Conservation (phyloP, 2,329 filamentous ascomycete species). For the Penicillium sp. region DNA sequence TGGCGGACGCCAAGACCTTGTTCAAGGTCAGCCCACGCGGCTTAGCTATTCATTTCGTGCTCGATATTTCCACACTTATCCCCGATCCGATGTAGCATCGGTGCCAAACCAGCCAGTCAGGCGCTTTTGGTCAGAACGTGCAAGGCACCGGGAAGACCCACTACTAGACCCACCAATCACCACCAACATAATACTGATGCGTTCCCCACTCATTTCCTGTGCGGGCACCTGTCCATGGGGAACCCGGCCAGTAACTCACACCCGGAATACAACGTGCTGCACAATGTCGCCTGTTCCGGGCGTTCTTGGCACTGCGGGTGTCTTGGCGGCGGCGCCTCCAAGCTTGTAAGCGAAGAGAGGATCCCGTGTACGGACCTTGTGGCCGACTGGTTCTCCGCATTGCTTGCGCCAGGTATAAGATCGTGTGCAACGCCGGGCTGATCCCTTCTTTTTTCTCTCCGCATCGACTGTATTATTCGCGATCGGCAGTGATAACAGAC, state of each 20-base stretch:
- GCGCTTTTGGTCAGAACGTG: constrained; percentile 9
- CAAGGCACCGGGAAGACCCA: constrained; percentile 6
- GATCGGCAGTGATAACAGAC: not conserved
- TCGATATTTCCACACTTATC: not conserved
- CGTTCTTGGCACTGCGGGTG: not conserved
- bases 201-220: constrained; percentile 1
- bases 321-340: not conserved
- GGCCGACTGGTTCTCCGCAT: constrained; percentile 1
- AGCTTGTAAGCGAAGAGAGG: constrained; percentile 6
- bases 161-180: constrained; percentile 1
- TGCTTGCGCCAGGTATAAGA: constrained; percentile 18
- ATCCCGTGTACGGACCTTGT: not conserved
- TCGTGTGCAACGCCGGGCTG: constrained; percentile 5
- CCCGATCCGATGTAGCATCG: not conserved
- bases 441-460: constrained; percentile 8
- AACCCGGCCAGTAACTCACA: constrained; percentile 16
- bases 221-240: not conserved
- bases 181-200: not conserved
- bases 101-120: constrained; percentile 7
- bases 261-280: constrained; percentile 17
- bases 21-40: not conserved
- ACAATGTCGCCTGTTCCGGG: not conserved
- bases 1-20: too few species aligned
- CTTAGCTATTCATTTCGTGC: not conserved
- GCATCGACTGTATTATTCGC: not conserved